Evolutionary conservation across 768 basidiomycete species (phyloP), one percentile per base, ranked within the genome.

Genomic region (Botryobasidium botryosum): DNA sequence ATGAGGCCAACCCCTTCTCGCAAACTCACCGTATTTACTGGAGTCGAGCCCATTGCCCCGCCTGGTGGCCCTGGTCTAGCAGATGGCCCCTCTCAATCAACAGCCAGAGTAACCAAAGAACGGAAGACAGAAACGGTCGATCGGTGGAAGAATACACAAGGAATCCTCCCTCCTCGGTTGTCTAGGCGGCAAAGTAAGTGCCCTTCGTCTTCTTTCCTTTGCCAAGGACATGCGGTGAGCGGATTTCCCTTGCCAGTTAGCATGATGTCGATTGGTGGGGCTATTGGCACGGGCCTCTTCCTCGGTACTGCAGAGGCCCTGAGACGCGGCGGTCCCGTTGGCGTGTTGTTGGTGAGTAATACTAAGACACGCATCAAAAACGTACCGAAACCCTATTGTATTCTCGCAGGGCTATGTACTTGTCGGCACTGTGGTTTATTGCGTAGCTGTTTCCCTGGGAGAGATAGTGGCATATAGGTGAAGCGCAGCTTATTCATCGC

Each of bases 401-500:
- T n/a, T n/a, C n/a, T n/a, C n/a, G n/a, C n/a, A n/a, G n/a, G 51
- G 53, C 18, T 54, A 54, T 44, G 28, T 25, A 24, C 18, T 52
- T 29, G 36, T 53, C 21, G 50, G 47, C 31, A 47, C 49, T 1
- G 42, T 54, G 28, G 48, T 51, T 4, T 53, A 44, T 43, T 5
- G 47, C 15, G 51, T 53, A 32, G 51, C 53, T 48, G 42, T 42
- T 23, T 44, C 37, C n/a, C 44, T 53, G 4, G 54, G 51, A 6
- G 54, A 55, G 41, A 50, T 55, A 45, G 37, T 50, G 12, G 40
- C 54, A 7, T 44, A 44, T 15, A 37, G n/a, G n/a, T n/a, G n/a
- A n/a, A n/a, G n/a, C n/a, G n/a, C n/a, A n/a, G n/a, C n/a, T n/a
- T n/a, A n/a, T n/a, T n/a, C n/a, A n/a, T n/a, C n/a, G n/a, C n/a